Base-by-base conservation (phyloP, 805 yeast species). In the Schwanniomyces pseudopolymorphus region DNA sequence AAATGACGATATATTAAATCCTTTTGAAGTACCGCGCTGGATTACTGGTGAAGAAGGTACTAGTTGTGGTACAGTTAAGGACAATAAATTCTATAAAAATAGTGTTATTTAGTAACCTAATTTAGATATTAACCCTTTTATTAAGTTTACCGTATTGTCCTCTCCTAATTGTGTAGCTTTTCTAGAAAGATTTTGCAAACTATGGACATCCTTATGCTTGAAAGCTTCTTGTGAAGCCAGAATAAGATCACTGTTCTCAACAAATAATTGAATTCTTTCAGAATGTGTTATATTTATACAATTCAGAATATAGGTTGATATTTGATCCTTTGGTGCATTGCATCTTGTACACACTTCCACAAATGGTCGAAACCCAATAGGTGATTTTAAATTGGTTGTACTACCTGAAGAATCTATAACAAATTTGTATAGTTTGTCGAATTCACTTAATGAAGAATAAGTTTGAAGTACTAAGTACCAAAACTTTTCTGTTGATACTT, bases 21-120 rank as follows among this genome's bases (percentile, higher is more conserved):
- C 86, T 0, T 67, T 73, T n/a, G 68, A 53, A 0, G 64, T 86
- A 13, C 96, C 96, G 0, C 77, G 81, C 25, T 88, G 90, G 91
- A 61, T 88, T 26, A 81, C 91, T 3, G 96, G 95, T 2, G 89
- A 87, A 60, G 84, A 83, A 50, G 85, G 87, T 0, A 54, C 64
- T 1, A 64, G 66, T 35, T 68, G 78, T 31, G 90, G 90, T 0
- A 55, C 51, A 13, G 50, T 64, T 6, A 53, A 49, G 36, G 54
- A 64, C 42, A 63, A 62, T 2, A 44, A 37, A 40, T 50, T 53
- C 39, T 38, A 39, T 24, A 45, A 40, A 45, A 21, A 43, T 36
- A 19, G 16, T 10, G 16, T 43, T 17, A 27, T 28, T 48, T 51
- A 62, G 45, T 61, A 60, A 4, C 70, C 70, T 33, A 66, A 48